These are phyloP conservation scores for Brassica rapa DNA, from an alignment of 345 rosid genomes.

Conservation along the genomic window DNA sequence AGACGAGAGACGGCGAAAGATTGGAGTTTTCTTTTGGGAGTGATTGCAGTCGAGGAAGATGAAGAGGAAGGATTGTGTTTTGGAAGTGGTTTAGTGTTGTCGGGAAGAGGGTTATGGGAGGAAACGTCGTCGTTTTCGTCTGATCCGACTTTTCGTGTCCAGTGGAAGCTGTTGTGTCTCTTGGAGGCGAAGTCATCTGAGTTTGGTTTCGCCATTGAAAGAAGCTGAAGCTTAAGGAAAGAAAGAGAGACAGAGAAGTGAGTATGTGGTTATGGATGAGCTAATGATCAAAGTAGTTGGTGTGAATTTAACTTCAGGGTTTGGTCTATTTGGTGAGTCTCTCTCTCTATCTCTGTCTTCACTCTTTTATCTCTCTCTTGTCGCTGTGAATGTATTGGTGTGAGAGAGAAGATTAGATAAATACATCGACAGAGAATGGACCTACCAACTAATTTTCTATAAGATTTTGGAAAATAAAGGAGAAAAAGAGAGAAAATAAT, in stretches of 20 bases:
- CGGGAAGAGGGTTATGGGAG: constrained; percentile 15
- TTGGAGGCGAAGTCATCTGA: constrained; percentile 65
- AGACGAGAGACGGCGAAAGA: constrained; percentile 80
- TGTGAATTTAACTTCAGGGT: constrained; percentile 38
- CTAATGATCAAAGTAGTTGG: constrained; percentile 25
- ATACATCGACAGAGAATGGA: constrained; percentile 40
- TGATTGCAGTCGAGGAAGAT: background rate
- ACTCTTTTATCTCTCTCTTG: constrained; percentile 17
- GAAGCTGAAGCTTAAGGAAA: constrained; percentile 5
- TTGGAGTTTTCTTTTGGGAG: constrained; percentile 65
- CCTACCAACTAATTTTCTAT: constrained; percentile 31
- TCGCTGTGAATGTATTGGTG: constrained; percentile 33
- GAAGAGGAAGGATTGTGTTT: constrained; percentile 32
- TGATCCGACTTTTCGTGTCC: constrained; percentile 75
- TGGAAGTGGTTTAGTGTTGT: constrained; percentile 24
- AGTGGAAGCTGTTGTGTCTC: constrained; percentile 68
- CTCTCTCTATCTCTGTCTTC: background rate
- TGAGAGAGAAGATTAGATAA: constrained; percentile 38
- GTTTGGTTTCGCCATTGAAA: constrained; percentile 50
- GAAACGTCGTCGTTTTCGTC: constrained; percentile 54
- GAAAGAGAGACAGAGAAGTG: background rate
- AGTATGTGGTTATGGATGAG: background rate
- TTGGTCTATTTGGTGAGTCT: constrained; percentile 39
- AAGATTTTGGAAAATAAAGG: constrained; percentile 20
- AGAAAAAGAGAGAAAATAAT: background rate